Conservation (phyloP, 257 asterid species). For the Solanum neorickii region DNA sequence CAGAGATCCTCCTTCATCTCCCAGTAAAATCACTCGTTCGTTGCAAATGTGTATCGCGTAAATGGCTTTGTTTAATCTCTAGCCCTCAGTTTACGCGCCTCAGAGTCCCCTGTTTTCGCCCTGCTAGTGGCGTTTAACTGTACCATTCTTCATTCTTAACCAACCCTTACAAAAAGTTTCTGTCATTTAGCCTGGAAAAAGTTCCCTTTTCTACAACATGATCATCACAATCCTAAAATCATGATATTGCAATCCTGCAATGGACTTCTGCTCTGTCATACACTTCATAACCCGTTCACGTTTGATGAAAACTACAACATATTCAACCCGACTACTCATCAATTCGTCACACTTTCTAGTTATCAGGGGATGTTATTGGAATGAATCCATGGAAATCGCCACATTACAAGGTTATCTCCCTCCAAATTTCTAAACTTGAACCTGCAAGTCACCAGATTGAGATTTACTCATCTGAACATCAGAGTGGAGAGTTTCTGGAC, state of each 20-base stretch:
- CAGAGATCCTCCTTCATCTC: background rate
- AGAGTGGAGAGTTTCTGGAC: conserved; percentile 22
- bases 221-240: background rate
- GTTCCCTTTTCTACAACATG: background rate
- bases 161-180: background rate
- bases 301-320: background rate
- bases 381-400: background rate
- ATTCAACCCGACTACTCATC: background rate
- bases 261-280: background rate
- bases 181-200: background rate
- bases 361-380: background rate
- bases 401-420: conserved; percentile 17
- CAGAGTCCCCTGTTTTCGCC: background rate
- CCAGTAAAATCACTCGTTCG: background rate
- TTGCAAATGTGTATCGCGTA: background rate
- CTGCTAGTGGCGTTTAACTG: background rate
- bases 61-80: background rate
- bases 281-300: background rate
- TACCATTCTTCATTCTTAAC: background rate
- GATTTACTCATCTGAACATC: conserved; percentile 21
- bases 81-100: background rate
- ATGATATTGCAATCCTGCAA: background rate
- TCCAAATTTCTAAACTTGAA: background rate
- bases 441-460: background rate
- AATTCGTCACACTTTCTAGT: background rate